These are phyloP conservation scores for Erythrobasidium hasegawianum DNA, from an alignment of 1,284 basidiomycete genomes.

Conservation along the genomic window DNA sequence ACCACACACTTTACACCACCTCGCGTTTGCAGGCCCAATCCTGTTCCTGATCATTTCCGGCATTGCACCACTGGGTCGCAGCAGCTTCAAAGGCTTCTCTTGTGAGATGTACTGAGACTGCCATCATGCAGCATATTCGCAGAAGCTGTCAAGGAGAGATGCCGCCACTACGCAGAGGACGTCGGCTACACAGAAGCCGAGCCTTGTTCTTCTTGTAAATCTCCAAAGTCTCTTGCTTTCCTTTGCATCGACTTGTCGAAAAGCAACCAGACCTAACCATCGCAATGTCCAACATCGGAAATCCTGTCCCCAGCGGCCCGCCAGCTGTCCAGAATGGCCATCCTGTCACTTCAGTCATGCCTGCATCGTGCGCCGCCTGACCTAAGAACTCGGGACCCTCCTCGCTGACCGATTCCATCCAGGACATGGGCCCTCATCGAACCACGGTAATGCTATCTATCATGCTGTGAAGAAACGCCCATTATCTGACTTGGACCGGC, in stretches of 20 bases:
- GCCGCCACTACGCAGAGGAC: too few relatives aligned
- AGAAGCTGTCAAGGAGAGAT: too few relatives aligned
- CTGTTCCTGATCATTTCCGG: neutral
- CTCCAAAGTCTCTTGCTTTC: neutral
- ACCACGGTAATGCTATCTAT: slow-evolving; percentile 41
- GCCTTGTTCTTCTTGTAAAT: neutral
- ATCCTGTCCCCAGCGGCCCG: slow-evolving; percentile 19
- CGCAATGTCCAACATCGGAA: slow-evolving; percentile 16
- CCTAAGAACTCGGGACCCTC: neutral
- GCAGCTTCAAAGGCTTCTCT: neutral
- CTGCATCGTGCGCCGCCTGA: slow-evolving; percentile 15
- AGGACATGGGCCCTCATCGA: slow-evolving; percentile 49
- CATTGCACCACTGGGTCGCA: neutral
- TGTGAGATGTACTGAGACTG: too few relatives aligned
- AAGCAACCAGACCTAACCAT: neutral
- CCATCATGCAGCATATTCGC: too few relatives aligned
- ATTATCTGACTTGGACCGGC: neutral
- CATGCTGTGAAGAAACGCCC: neutral
- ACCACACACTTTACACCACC: neutral
- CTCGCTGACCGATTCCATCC: neutral
- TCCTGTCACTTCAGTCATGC: slow-evolving; percentile 27
- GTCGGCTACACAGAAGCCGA: too few relatives aligned
- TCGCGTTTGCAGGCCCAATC: too few relatives aligned
- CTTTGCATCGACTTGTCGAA: neutral
- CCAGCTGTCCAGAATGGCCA: slow-evolving; percentile 29